Percentiles rank a stretch among this genome's conserved stretches.
Evolutionary conservation across 2,329 filamentous ascomycete genomes (phyloP).

Genomic region (Trichophyton benhamiae): DNA sequence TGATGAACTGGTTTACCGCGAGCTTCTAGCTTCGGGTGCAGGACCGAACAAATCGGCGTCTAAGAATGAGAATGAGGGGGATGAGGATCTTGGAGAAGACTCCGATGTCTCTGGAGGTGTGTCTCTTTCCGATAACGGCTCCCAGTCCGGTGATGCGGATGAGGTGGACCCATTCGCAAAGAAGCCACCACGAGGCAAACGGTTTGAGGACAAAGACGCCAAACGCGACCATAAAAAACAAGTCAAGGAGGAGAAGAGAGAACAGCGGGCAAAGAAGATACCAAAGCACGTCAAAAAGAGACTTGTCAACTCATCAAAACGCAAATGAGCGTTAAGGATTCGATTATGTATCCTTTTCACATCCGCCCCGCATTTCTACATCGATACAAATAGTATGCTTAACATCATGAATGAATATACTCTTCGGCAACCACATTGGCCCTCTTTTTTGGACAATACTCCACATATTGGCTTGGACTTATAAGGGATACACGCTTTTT

Average conservation of each 20-base stretch:
- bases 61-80: conserved; percentile 21
- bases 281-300: conserved; percentile 94
- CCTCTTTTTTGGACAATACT: background rate
- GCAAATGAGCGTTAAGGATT: conserved; percentile 19
- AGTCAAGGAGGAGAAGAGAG: conserved; percentile 89
- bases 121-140: conserved; percentile 30
- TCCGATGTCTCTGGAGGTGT: conserved; percentile 28
- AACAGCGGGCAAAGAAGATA: conserved; percentile 89
- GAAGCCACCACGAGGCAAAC: conserved; percentile 62
- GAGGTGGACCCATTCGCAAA: conserved; percentile 48
- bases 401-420: background rate
- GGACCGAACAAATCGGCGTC: conserved; percentile 15
- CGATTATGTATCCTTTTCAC: too few relatives aligned
- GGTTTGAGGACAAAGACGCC: conserved; percentile 80
- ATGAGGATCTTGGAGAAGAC: conserved; percentile 26
- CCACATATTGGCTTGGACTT: background rate
- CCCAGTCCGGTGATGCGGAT: conserved; percentile 22
- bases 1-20: conserved; percentile 69
- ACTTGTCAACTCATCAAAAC: conserved; percentile 45
- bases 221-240: conserved; percentile 81
- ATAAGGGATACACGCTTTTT: background rate
- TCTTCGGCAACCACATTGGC: background rate
- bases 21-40: conserved; percentile 62
- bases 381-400: background rate
- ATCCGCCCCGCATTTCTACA: background rate